Evolutionary conservation across 345 rosid species (phyloP).

Genomic region (Salix purpurea): DNA sequence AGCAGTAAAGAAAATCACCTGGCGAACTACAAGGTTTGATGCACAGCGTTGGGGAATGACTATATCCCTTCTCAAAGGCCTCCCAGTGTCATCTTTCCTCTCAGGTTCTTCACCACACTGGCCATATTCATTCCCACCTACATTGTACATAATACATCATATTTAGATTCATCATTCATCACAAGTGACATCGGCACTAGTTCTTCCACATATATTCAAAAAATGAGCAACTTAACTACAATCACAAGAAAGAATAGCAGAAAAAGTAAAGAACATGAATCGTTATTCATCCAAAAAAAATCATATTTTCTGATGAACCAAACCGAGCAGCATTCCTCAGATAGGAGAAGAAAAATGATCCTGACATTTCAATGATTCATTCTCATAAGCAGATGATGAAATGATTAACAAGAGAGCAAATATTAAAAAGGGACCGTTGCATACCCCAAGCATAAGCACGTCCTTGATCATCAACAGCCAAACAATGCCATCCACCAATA

Average conservation of each 20-base stretch:
- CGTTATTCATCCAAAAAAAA: background rate
- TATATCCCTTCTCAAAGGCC: slow-evolving; percentile 80
- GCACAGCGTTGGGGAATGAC: slow-evolving; percentile 95
- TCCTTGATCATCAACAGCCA: slow-evolving; percentile 99
- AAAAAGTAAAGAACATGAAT: background rate
- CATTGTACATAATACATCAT: slow-evolving; percentile 7
- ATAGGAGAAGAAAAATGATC: background rate
- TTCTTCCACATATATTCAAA: background rate
- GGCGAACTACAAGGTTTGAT: slow-evolving; percentile 75
- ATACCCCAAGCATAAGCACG: slow-evolving; percentile 97
- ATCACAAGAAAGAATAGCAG: background rate
- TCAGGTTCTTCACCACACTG: slow-evolving; percentile 99
- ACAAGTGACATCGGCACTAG: background rate
- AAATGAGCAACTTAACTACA: background rate
- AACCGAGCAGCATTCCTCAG: background rate
- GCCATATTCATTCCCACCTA: slow-evolving; percentile 99
- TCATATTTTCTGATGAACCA: background rate
- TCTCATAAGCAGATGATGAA: background rate
- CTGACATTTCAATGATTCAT: background rate
- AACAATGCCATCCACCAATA: slow-evolving; percentile 99
- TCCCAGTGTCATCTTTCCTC: slow-evolving; percentile 75
- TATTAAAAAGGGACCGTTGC: background rate
- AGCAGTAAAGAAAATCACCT: slow-evolving; percentile 42
- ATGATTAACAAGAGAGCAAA: background rate
- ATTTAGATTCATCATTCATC: background rate